Conservation (phyloP, 148 eudicot genomes). For the Heliosperma pusillum region DNA sequence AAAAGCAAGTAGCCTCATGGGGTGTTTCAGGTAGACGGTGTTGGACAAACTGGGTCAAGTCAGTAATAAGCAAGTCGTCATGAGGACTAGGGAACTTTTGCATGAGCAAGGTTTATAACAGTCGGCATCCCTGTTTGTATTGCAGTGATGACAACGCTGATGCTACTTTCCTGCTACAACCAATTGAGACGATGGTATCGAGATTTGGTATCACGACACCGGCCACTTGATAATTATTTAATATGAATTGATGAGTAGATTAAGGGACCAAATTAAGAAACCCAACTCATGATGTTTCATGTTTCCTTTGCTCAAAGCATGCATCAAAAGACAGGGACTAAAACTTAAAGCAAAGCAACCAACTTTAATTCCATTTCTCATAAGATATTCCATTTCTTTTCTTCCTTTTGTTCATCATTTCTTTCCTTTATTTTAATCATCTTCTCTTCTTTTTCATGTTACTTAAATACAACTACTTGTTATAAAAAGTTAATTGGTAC, state of each 20-base stretch:
- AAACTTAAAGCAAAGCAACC: not conserved
- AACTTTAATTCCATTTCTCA: not conserved
- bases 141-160: too few relatives aligned
- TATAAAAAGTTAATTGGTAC: not conserved
- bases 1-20: conserved; percentile 37
- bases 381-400: too few relatives aligned
- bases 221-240: too few relatives aligned
- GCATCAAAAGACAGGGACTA: not conserved
- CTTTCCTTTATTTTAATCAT: too few relatives aligned
- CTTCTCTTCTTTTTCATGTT: not conserved
- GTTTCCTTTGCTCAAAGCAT: not conserved
- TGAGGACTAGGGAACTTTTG: conserved; percentile 40
- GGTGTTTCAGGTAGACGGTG: conserved; percentile 46
- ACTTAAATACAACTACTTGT: not conserved
- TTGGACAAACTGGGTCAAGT: conserved; percentile 35
- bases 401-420: too few relatives aligned
- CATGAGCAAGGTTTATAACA: conserved; percentile 17
- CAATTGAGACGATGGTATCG: too few relatives aligned
- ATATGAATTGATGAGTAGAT: not conserved
- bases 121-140: conserved; percentile 32
- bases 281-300: not conserved
- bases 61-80: conserved; percentile 45
- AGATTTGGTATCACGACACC: too few relatives aligned
- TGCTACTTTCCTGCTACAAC: too few relatives aligned
- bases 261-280: not conserved